Conservation (phyloP, 768 basidiomycete species). For the Amanita muscaria region DNA sequence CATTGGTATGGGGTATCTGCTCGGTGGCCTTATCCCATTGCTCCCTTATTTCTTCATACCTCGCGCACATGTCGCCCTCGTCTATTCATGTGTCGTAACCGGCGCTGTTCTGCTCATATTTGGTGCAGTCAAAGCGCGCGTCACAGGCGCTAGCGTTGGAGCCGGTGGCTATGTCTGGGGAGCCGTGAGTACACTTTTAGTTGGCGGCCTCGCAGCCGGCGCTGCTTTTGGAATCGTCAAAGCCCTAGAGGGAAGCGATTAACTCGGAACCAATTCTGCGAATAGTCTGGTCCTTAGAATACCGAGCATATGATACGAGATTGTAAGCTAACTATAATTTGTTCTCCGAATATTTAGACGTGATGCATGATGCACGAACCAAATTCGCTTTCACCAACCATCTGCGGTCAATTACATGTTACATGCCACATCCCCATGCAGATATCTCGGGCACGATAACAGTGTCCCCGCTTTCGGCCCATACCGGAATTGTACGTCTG, state of each 20-base stretch:
- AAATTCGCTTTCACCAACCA: too few relatives aligned
- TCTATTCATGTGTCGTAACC: constrained; percentile 75
- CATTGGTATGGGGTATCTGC: constrained; percentile 88
- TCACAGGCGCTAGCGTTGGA: constrained; percentile 72
- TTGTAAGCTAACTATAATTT: too few relatives aligned
- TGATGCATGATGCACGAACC: too few relatives aligned
- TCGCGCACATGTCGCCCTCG: constrained; percentile 53
- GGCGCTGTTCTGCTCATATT: constrained; percentile 83
- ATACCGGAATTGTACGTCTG: too few relatives aligned
- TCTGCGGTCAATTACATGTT: too few relatives aligned
- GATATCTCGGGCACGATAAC: too few relatives aligned
- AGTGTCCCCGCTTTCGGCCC: too few relatives aligned
- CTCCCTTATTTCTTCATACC: constrained; percentile 88
- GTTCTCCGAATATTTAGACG: too few relatives aligned
- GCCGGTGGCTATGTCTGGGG: constrained; percentile 75
- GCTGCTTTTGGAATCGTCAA: constrained; percentile 49
- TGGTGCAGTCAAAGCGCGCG: constrained; percentile 81
- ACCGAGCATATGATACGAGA: too few relatives aligned
- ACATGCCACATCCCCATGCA: too few relatives aligned
- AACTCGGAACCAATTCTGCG: not conserved
- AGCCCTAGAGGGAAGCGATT: constrained; percentile 29
- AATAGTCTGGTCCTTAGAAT: too few relatives aligned
- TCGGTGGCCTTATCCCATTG: constrained; percentile 91
- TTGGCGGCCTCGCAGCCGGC: constrained; percentile 86
- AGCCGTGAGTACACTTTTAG: constrained; percentile 76